phyloP scores from a whole-genome alignment of 164 flowering plant species.

The Liriodendron chinense region DNA sequence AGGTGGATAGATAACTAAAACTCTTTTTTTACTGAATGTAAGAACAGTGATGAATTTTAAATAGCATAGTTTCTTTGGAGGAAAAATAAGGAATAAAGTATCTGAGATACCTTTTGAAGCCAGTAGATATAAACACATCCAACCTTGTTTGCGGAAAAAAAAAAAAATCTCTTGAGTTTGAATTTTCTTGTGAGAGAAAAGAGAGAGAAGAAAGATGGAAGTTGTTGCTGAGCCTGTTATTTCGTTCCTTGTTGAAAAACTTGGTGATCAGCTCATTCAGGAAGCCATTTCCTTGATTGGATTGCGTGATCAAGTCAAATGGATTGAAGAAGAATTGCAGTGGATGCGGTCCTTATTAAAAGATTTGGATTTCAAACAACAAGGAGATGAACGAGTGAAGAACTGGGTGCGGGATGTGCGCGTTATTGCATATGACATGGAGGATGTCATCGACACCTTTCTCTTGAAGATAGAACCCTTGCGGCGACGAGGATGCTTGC shows the following conservation, averaged over 20 bases:
- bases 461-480: not conserved
- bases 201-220: not conserved
- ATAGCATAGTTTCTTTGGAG: too few relatives aligned
- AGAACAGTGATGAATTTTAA: too few relatives aligned
- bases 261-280: not conserved
- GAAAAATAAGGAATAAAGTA: too few relatives aligned
- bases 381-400: not conserved
- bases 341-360: not conserved
- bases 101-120: too few relatives aligned
- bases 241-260: not conserved
- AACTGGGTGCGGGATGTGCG: not conserved
- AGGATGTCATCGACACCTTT: not conserved
- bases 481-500: not conserved
- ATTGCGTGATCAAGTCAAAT: not conserved
- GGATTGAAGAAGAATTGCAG: not conserved
- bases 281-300: not conserved
- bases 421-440: not conserved
- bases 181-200: too few relatives aligned
- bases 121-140: too few relatives aligned
- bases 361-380: not conserved
- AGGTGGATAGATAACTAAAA: too few relatives aligned
- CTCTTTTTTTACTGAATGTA: too few relatives aligned
- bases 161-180: too few relatives aligned
- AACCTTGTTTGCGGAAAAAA: too few relatives aligned
- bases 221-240: too few relatives aligned